Evolutionary conservation across 2,329 filamentous ascomycete genomes (phyloP), one percentile per base, ranked within the genome.

Genomic region (Dendryphion nanum): DNA sequence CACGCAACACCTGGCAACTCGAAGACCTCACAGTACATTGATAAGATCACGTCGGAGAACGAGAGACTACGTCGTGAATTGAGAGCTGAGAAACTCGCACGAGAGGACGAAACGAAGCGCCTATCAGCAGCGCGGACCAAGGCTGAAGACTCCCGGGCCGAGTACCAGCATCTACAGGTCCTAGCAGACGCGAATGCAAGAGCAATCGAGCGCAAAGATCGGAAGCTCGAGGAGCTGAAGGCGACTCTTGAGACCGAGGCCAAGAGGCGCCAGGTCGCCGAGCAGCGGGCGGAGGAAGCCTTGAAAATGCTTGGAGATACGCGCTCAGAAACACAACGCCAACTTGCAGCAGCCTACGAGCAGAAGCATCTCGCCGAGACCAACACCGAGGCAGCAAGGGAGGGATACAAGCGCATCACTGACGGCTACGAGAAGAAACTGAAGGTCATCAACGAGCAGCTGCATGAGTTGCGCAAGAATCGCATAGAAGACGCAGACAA

Each of bases 1-100:
- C 47, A 54, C 35, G 40, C 51, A 7, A 47, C 58, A 7, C 53
- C 53, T 7, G 41, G 41, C 18, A 58, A 59, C 39, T 59, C 58
- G 13, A 66, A 66, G 35, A 64, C 62, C 1, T 63, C 58, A 4
- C 61, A 65, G 23, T 64, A 63, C 45, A 91, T 93, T 63, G 88
- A 93, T 67, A 81, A 82, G 57, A 76, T 93, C 37, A 86, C 89
- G 58, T 82, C 83, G 37, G 86, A 91, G 59, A 89, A 89, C 51
- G 86, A 91, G 56, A 77, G 82, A 28, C 72, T 91, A 31, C 86
- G 86, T 53, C 78, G 86, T 36, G 86, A 91, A 47, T 55, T 73
- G 30, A 65, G 63, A 20, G 62, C 66, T 3, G 67, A 72, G 43
- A 59, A 63, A 35, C 53, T 68, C 14, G 66, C 65, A 31, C 76